Percentiles rank a stretch among this genome's conserved stretches.
Evolutionary conservation across 106 monocot species (phyloP).

Genomic region (Dendrobium huoshanense): DNA sequence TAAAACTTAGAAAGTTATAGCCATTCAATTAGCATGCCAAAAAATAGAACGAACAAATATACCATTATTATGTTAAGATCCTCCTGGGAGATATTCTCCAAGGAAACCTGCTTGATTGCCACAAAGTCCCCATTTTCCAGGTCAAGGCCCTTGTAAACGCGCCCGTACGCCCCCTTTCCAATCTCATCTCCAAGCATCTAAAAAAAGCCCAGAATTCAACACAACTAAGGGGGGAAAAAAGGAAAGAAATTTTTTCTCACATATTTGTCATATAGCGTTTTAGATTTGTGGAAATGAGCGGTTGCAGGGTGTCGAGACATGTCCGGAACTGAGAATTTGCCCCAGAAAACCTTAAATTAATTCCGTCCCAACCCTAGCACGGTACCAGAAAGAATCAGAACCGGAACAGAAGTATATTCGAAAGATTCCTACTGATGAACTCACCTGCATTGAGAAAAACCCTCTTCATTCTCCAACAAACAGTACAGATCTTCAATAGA

Average conservation of each 20-base stretch:
- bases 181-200: conserved; percentile 99
- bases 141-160: conserved; percentile 94
- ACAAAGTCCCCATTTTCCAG: conserved; percentile 97
- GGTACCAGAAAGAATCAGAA: neutral
- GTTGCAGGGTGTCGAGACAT: conserved; percentile 70
- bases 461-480: neutral
- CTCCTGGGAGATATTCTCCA: conserved; percentile 96
- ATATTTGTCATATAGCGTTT: conserved; percentile 94
- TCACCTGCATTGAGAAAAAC: conserved; percentile 1
- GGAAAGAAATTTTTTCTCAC: conserved; percentile 33
- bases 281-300: conserved; percentile 70
- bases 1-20: neutral
- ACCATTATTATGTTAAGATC: conserved; percentile 99
- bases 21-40: neutral
- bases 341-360: neutral
- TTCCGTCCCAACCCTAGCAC: neutral
- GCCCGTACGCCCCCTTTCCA: conserved; percentile 98
- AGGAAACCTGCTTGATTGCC: conserved; percentile 96
- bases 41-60: neutral
- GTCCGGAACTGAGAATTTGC: neutral
- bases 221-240: neutral
- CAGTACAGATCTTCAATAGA: neutral
- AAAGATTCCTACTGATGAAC: neutral
- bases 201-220: neutral
- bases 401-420: neutral